phyloP scores from a whole-genome alignment of 2,329 filamentous ascomycete species.

The Colletotrichum sp. region DNA sequence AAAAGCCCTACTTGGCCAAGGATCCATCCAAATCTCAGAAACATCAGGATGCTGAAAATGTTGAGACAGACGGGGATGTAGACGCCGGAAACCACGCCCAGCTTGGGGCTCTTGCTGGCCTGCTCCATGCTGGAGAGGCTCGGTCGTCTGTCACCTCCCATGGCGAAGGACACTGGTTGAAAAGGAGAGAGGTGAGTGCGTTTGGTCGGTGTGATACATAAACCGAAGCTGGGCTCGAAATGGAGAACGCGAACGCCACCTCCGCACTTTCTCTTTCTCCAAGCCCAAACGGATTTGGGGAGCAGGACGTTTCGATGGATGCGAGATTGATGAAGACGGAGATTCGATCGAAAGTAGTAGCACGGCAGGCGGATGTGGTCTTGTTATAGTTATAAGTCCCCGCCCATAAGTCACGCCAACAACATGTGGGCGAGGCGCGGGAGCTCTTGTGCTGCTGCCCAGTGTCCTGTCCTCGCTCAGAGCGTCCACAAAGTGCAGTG shows the following conservation, averaged over 20 bases:
- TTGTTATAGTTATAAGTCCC: neutral
- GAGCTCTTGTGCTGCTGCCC: neutral
- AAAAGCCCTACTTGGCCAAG: slow-evolving; percentile 79
- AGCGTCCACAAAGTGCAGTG: slow-evolving; percentile 1
- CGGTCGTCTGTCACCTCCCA: slow-evolving; percentile 17
- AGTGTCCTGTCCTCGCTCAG: neutral
- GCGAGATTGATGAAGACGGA: neutral
- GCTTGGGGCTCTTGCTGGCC: slow-evolving; percentile 57
- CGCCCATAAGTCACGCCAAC: neutral
- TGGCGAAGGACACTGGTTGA: neutral
- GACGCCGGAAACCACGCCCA: slow-evolving; percentile 78
- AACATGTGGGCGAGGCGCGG: neutral
- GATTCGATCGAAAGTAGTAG: neutral
- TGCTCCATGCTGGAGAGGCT: slow-evolving; percentile 33
- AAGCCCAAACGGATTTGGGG: neutral
- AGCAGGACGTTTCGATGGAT: neutral
- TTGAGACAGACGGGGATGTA: slow-evolving; percentile 91
- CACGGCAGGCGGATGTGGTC: neutral
- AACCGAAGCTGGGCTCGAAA: neutral
- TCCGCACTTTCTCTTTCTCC: neutral
- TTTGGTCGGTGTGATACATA: neutral
- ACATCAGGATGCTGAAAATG: slow-evolving; percentile 91
- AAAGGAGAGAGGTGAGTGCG: neutral
- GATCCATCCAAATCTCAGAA: slow-evolving; percentile 85
- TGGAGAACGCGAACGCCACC: slow-evolving; percentile 1